phyloP scores from a whole-genome alignment of 768 basidiomycete species.

The Boletus vinaceobasis region DNA sequence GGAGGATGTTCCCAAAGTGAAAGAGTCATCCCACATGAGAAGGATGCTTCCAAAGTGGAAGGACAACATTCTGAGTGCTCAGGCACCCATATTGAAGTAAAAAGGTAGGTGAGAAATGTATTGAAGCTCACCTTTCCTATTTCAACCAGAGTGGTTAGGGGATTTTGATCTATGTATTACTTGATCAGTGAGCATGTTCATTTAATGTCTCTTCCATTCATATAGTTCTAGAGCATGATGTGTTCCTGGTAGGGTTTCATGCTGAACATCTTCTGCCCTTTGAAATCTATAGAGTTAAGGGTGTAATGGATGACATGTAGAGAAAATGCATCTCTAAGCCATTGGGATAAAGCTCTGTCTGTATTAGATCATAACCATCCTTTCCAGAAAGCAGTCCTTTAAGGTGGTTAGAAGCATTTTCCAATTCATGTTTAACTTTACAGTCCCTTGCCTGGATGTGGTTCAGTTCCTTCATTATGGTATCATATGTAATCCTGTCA shows the following conservation, averaged over 20 bases:
- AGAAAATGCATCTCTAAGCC: not conserved
- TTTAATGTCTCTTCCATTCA: slow-evolving; percentile 4
- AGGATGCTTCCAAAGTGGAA: no score
- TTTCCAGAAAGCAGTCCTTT: not conserved
- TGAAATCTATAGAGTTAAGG: not conserved
- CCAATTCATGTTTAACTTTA: not conserved
- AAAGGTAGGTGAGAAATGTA: no score
- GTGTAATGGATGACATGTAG: not conserved
- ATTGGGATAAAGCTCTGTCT: not conserved
- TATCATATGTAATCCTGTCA: accelerated
- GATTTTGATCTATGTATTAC: slow-evolving; percentile 6
- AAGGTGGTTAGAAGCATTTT: not conserved
- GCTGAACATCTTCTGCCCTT: not conserved
- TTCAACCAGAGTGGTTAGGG: not conserved
- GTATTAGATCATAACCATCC: not conserved
- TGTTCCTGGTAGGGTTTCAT: slow-evolving; percentile 2
- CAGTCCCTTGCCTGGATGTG: not conserved
- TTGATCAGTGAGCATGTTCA: slow-evolving; percentile 7
- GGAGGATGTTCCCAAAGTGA: no score
- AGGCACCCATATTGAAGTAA: no score
- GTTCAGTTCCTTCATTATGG: not conserved
- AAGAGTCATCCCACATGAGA: no score
- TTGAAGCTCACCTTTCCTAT: not conserved
- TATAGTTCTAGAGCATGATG: not conserved
- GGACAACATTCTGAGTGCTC: no score